Base-by-base conservation (phyloP, 1,139 yeast species). In the Suzukiozyma palmioleophila region DNA sequence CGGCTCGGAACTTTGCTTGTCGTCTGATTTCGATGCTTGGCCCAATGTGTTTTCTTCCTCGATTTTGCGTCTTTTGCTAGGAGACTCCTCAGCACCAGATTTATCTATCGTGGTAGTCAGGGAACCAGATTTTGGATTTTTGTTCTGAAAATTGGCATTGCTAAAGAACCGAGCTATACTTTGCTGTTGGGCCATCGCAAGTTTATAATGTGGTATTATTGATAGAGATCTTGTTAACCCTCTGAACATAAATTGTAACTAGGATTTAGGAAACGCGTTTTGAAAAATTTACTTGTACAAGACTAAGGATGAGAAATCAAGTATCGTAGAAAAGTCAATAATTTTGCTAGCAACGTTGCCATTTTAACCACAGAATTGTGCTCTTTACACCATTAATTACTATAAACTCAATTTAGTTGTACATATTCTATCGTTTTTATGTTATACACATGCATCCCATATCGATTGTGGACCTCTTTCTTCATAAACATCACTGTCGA, bases 381-480 rank as follows among this genome's bases (percentile, higher is more conserved):
- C 6, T 11, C 28, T 26, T 26, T 26, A 12, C 8, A 11, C 28
- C 13, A 26, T 26, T 26, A 26, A 6, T 12, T 28, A 28, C 16
- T 12, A 12, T 28, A 28, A 28, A 12, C 8, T 8, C 16, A 5
- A 14, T 8, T 28, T 28, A 28, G 14, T 28, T 28, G 16, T 28
- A 28, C 31, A 12, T 3, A 12, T n/a, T 28, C 16, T 13, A 28
- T 28, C 12, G 12, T 16, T 30, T 30, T 32, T 22, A 12, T 21
- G 8, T 37, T 47, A 64, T 39, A 68, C 60, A 43, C 62, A 54
- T 15, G 66, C 71, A 39, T 69, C 75, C 83, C 83, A 77, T 33
- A 77, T 72, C 27, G 76, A 74, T 52, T 69, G 75, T 18, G 97
- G 97, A 0, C 97, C 97, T 39, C 70, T 73, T 48, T 83, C 92